phyloP scores from a whole-genome alignment of 768 basidiomycete species.

The Pleurotus eryngii region DNA sequence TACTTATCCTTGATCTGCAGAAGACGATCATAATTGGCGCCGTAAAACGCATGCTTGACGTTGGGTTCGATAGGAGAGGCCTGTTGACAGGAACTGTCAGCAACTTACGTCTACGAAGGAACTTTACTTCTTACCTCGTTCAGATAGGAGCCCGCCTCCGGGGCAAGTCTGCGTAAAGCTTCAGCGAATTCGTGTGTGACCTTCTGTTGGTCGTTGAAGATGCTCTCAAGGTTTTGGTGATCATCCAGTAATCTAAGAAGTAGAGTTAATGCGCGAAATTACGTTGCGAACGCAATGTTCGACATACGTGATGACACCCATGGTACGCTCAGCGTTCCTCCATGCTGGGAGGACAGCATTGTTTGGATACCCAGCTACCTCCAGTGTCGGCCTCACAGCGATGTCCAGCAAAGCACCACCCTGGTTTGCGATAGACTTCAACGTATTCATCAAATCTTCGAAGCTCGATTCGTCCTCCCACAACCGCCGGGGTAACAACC shows the following conservation, averaged over 20 bases:
- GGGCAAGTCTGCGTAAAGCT: neutral
- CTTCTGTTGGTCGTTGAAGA: neutral
- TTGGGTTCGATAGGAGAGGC: neutral
- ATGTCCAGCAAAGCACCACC: constrained; percentile 1
- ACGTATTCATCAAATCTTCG: neutral
- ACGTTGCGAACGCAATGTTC: too few species aligned
- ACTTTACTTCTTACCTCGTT: neutral
- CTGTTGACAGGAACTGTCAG: neutral
- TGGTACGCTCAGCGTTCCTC: constrained; percentile 2
- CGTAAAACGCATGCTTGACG: constrained; percentile 2
- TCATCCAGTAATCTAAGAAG: neutral
- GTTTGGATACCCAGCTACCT: neutral
- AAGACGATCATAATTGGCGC: neutral
- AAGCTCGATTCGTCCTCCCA: neutral
- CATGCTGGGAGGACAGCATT: neutral
- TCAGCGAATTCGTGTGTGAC: constrained; percentile 1
- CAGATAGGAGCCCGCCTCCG: neutral
- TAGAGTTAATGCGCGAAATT: too few species aligned
- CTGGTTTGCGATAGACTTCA: neutral
- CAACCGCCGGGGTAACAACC: neutral
- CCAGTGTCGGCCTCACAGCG: neutral
- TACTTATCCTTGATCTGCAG: neutral
- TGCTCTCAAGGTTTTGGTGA: neutral
- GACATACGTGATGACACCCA: constrained; percentile 1
- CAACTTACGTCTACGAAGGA: neutral